Conservation (phyloP, 192 early-diverging fungal species). For the Coemansia sp. region DNA sequence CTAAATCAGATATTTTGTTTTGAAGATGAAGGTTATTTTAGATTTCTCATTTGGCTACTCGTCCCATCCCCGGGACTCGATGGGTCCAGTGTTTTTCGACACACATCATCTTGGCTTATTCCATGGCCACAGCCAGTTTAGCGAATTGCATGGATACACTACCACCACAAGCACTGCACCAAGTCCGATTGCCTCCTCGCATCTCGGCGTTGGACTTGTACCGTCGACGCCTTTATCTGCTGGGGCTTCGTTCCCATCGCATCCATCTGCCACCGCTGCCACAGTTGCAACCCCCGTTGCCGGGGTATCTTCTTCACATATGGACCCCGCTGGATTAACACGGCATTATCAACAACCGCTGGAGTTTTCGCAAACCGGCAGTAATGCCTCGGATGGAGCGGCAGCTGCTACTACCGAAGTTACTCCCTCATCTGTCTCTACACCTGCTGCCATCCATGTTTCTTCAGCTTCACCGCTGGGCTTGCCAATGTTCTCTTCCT, state of each 20-base stretch:
- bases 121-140: slow-evolving; percentile 22
- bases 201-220: slow-evolving; percentile 21
- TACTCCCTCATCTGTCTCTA: neutral
- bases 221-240: slow-evolving; percentile 42
- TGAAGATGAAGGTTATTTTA: slow-evolving; percentile 19
- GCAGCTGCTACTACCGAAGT: slow-evolving; percentile 5
- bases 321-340: neutral
- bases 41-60: slow-evolving; percentile 41
- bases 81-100: slow-evolving; percentile 29
- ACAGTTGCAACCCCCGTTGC: neutral
- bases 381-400: slow-evolving; percentile 4
- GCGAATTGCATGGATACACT: slow-evolving; percentile 21
- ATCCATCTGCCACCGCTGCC: neutral
- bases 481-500: neutral
- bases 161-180: neutral
- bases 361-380: neutral
- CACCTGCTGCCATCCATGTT: neutral
- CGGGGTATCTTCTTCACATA: neutral
- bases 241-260: slow-evolving; percentile 13
- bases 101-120: slow-evolving; percentile 23
- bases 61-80: slow-evolving; percentile 27
- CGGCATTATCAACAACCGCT: neutral
- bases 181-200: slow-evolving; percentile 9
- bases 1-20: slow-evolving; percentile 5
- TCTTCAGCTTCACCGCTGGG: neutral